A percentile compares a stretch with the other conserved stretches of the same genome.
These are phyloP conservation scores for Stygiomarasmius scandens DNA, from an alignment of 1,284 basidiomycete genomes.

Conservation along the genomic window DNA sequence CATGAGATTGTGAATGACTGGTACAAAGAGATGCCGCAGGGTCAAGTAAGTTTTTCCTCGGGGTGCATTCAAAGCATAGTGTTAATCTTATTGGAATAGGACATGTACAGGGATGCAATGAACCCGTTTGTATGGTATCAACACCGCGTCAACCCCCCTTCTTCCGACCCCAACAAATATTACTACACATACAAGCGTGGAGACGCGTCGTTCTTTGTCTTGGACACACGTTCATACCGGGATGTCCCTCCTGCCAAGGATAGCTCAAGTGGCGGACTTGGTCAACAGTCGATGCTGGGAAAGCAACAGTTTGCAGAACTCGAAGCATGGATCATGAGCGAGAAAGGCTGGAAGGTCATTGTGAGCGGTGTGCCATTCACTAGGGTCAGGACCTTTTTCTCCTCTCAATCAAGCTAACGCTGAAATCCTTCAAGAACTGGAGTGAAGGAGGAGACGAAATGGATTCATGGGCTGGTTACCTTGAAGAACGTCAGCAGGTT, in stretches of 20 bases:
- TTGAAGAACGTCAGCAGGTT: background rate
- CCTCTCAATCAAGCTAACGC: background rate
- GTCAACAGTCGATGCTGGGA: constrained; percentile 7
- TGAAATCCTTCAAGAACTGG: background rate
- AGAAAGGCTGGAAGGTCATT: constrained; percentile 8
- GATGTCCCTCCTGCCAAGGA: background rate
- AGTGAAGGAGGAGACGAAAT: background rate
- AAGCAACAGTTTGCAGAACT: constrained; percentile 2
- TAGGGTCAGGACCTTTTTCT: background rate
- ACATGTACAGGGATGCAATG: background rate
- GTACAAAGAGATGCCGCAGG: background rate
- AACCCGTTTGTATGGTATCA: constrained; percentile 1
- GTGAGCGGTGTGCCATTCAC: constrained; percentile 9
- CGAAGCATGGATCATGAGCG: background rate
- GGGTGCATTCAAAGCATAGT: too few relatives aligned
- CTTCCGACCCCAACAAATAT: background rate
- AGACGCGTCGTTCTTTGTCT: constrained; percentile 9
- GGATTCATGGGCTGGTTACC: background rate
- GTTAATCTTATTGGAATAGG: background rate
- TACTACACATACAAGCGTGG: constrained; percentile 8
- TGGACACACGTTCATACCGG: constrained; percentile 7
- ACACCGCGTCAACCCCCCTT: constrained; percentile 2
- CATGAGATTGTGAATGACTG: constrained; percentile 5
- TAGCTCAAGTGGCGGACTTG: background rate
- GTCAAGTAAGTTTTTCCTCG: background rate